Base-by-base conservation (phyloP, 148 eudicot genomes). In the Hydrangea macrophylla region DNA sequence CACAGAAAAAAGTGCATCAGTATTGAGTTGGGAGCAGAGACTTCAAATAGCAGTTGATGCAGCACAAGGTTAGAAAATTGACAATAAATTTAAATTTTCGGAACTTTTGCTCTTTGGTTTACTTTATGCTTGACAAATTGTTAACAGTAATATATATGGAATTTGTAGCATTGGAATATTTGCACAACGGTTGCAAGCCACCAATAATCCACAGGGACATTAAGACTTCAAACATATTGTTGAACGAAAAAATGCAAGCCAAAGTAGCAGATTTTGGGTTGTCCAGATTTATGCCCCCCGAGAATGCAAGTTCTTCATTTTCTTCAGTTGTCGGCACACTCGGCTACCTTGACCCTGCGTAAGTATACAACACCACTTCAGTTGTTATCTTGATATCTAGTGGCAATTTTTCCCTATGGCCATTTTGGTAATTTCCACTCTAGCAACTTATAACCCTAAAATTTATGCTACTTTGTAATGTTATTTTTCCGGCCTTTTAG, bases 181-280 rank as follows among this genome's bases (percentile, higher is more conserved):
- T 60, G 48, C 70, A 51, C 18, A 8, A 51, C 23, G 60, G 48
- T 1, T 66, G 70, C 48, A 54, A 54, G 32, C 70, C 70, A 2
- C 70, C 45, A 12, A 66, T 66, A 66, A 53, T 66, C 44, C 59
- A 66, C 45, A 32, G 70, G 25, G 70, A 66, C 54, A 32, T 66
- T 30, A 54, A 66, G 60, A 53, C 60, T 32, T 11, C 22, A n/a
- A 66, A 66, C 35, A 66, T 51, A 27, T 3, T 66, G 7, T 17
- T 66, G 45, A 54, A 25, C 9, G 70, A 66, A 12, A 33, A 54
- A 0, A 6, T 66, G 31, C 60, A 66, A 15, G 60, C 70, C 15
- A 66, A 53, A 15, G 10, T 66, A 12, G 6, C 60, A 0, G 70
- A 66, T 66, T 50, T 65, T 54, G 60, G 70, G 0, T 12, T 66